Conservation (phyloP, 106 monocot genomes). For the Agapanthus africanus region DNA sequence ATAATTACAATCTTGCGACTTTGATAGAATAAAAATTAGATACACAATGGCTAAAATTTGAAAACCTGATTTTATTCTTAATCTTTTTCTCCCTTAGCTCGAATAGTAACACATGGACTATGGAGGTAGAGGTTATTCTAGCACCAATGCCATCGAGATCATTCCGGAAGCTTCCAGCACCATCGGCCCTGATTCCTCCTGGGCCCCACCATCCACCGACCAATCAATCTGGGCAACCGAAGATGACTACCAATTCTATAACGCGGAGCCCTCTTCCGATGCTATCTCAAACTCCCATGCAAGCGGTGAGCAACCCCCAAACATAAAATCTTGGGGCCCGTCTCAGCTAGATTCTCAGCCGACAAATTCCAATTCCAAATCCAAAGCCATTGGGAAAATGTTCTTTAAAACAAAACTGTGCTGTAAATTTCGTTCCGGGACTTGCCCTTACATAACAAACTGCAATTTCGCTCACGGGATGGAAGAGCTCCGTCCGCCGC, state of each 20-base stretch:
- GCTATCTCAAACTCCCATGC: conserved; percentile 42
- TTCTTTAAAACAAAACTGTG: conserved; percentile 99
- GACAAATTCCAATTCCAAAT: conserved; percentile 23
- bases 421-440: conserved; percentile 87
- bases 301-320: conserved; percentile 66
- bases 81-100: background rate
- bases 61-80: conserved; percentile 9
- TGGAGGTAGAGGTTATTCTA: conserved; percentile 15
- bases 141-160: conserved; percentile 59
- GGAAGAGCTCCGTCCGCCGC: conserved; percentile 92
- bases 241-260: conserved; percentile 60
- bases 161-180: conserved; percentile 35
- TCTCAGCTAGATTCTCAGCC: conserved; percentile 18
- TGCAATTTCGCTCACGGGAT: conserved; percentile 97
- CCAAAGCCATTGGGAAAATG: conserved; percentile 83
- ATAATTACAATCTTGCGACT: conserved; percentile 76
- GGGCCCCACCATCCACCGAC: conserved; percentile 10
- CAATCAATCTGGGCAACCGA: conserved; percentile 72
- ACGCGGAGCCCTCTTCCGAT: conserved; percentile 25
- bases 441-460: conserved; percentile 86
- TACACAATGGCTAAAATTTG: conserved; percentile 84
- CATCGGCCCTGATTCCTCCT: conserved; percentile 18
- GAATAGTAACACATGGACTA: conserved; percentile 19
- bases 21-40: too few relatives aligned
- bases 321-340: conserved; percentile 40